Conservation (phyloP, 2,329 filamentous ascomycete species). For the Diplodia sapinea region DNA sequence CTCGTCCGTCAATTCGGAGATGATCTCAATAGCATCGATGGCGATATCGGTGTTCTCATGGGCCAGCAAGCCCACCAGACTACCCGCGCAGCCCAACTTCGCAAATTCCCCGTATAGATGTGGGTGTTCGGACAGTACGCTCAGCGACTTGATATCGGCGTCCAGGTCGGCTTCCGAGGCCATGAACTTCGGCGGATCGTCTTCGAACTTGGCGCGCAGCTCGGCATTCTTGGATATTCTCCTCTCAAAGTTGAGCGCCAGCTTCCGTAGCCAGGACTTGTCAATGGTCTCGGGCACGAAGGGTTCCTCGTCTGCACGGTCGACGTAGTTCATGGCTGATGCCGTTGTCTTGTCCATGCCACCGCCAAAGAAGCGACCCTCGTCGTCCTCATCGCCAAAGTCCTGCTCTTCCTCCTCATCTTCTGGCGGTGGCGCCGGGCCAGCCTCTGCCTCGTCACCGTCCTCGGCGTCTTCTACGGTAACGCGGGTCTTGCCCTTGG, state of each 20-base stretch:
- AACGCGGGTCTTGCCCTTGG: slow-evolving; percentile 55
- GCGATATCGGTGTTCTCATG: slow-evolving; percentile 98
- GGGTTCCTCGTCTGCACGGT: slow-evolving; percentile 34
- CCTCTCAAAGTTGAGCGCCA: slow-evolving; percentile 84
- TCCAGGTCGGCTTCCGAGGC: slow-evolving; percentile 88
- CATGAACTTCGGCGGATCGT: slow-evolving; percentile 81
- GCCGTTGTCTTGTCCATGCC: slow-evolving; percentile 79
- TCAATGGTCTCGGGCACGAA: slow-evolving; percentile 78
- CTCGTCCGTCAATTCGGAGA: slow-evolving; percentile 90
- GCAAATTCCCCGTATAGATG: slow-evolving; percentile 82
- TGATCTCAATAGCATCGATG: slow-evolving; percentile 86
- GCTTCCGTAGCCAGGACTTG: slow-evolving; percentile 78
- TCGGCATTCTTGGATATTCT: slow-evolving; percentile 91
- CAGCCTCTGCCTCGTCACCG: slow-evolving; percentile 54
- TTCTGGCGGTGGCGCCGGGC: slow-evolving; percentile 61
- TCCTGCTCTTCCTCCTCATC: slow-evolving; percentile 57
- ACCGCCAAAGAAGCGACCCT: slow-evolving; percentile 93
- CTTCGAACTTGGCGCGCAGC: slow-evolving; percentile 81
- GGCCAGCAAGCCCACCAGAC: slow-evolving; percentile 79
- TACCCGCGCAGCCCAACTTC: slow-evolving; percentile 72
- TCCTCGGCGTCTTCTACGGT: slow-evolving; percentile 57
- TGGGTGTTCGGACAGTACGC: slow-evolving; percentile 84
- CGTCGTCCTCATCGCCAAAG: slow-evolving; percentile 74
- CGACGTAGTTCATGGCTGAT: slow-evolving; percentile 28
- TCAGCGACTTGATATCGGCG: slow-evolving; percentile 82